phyloP scores from a whole-genome alignment of 192 early-diverging fungal species.

The Dispira simplex region DNA sequence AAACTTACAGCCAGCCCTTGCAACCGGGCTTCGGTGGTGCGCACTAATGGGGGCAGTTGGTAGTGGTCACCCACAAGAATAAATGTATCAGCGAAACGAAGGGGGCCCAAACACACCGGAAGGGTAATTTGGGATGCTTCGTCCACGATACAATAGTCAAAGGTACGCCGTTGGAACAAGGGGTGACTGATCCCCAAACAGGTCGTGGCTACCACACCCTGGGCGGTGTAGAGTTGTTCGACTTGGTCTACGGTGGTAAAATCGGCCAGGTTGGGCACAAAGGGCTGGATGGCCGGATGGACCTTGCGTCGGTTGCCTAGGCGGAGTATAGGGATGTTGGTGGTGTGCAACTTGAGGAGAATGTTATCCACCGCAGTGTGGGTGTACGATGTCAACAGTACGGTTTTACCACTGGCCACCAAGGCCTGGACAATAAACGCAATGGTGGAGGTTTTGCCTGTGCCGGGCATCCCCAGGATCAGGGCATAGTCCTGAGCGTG shows the following conservation, averaged over 20 bases:
- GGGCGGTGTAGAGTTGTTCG: constrained; percentile 34
- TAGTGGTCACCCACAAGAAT: constrained; percentile 92
- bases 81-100: constrained; percentile 67
- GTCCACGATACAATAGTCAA: constrained; percentile 95
- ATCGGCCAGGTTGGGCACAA: constrained; percentile 19
- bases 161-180: constrained; percentile 53
- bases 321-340: constrained; percentile 47
- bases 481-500: constrained; percentile 70
- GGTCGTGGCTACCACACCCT: constrained; percentile 70
- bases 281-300: constrained; percentile 27
- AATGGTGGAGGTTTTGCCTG: constrained; percentile 89
- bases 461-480: constrained; percentile 94
- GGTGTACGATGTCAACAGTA: constrained; percentile 81
- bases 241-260: constrained; percentile 44
- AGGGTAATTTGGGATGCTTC: constrained; percentile 91
- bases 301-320: constrained; percentile 53
- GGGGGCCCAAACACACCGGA: constrained; percentile 77
- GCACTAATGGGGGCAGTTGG: constrained; percentile 84
- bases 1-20: constrained; percentile 40
- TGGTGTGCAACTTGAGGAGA: constrained; percentile 57
- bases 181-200: constrained; percentile 71
- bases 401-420: constrained; percentile 46
- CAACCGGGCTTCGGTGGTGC: constrained; percentile 20
- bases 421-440: constrained; percentile 57
- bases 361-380: constrained; percentile 90